Percentiles rank a stretch among this genome's conserved stretches.
Evolutionary conservation across 1,284 basidiomycete genomes (phyloP).

Genomic region (Mycosarcoma mackinlayi): DNA sequence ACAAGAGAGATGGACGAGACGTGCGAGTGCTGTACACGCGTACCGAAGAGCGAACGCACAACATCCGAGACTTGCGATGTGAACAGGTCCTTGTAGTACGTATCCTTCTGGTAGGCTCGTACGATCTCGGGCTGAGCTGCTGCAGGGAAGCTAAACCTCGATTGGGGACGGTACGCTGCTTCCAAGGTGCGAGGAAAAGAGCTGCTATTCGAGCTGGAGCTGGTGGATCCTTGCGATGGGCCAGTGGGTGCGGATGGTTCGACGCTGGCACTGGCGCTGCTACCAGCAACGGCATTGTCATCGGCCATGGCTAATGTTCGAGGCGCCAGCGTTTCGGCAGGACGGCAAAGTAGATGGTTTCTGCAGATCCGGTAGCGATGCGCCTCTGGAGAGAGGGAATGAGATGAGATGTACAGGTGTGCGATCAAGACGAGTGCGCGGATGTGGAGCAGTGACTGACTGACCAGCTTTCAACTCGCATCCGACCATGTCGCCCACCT

Average conservation of each 20-base stretch:
- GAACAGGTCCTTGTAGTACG: slow-evolving; percentile 68
- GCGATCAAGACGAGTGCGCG: slow-evolving; percentile 7
- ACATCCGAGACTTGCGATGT: slow-evolving; percentile 67
- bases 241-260: background rate
- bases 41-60: slow-evolving; percentile 64
- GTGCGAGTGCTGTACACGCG: slow-evolving; percentile 66
- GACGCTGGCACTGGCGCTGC: background rate
- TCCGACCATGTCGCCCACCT: background rate
- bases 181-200: background rate
- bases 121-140: slow-evolving; percentile 49
- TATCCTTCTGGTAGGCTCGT: slow-evolving; percentile 48
- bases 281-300: slow-evolving; percentile 9
- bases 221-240: background rate
- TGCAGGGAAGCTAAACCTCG: slow-evolving; percentile 33
- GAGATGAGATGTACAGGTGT: background rate
- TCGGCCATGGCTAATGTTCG: slow-evolving; percentile 16
- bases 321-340: background rate
- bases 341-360: background rate
- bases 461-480: slow-evolving; percentile 8
- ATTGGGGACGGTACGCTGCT: slow-evolving; percentile 22
- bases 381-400: no score
- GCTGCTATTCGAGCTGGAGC: background rate
- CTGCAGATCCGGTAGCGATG: background rate
- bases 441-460: background rate
- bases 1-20: slow-evolving; percentile 61